Conservation (phyloP, 306 rosid genomes). For the Lablab purpureus region DNA sequence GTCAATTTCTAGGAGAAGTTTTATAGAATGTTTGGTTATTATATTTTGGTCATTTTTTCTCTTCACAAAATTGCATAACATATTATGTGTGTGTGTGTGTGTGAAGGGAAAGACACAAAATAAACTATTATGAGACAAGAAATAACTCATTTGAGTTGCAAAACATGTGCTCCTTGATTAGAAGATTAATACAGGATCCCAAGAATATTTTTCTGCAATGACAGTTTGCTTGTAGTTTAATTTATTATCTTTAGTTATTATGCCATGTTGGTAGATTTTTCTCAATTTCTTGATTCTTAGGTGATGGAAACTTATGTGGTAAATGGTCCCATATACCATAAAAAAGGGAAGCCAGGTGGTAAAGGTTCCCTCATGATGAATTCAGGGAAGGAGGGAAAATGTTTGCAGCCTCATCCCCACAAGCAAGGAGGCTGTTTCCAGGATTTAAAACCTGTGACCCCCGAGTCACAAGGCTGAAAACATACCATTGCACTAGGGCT, state of each 20-base stretch:
- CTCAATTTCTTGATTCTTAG: slow-evolving; percentile 24
- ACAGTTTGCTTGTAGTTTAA: slow-evolving; percentile 21
- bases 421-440: neutral
- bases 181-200: slow-evolving; percentile 13
- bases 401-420: neutral
- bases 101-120: too few relatives aligned
- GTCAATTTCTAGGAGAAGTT: neutral
- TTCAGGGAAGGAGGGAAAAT: neutral
- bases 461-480: neutral
- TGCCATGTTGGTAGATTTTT: slow-evolving; percentile 11
- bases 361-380: neutral
- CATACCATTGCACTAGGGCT: neutral
- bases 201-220: slow-evolving; percentile 8
- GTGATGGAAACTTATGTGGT: slow-evolving; percentile 20
- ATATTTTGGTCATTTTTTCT: slow-evolving; percentile 13
- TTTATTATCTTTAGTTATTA: slow-evolving; percentile 30
- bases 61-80: neutral
- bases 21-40: neutral
- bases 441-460: neutral
- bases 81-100: neutral
- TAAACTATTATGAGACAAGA: slow-evolving; percentile 2
- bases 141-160: slow-evolving; percentile 32
- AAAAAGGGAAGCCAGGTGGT: neutral
- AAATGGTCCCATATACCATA: slow-evolving; percentile 36
- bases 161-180: neutral